These are phyloP conservation scores for Reticulascus tulasneorum DNA, from an alignment of 2,329 filamentous ascomycete species.

Conservation along the genomic window DNA sequence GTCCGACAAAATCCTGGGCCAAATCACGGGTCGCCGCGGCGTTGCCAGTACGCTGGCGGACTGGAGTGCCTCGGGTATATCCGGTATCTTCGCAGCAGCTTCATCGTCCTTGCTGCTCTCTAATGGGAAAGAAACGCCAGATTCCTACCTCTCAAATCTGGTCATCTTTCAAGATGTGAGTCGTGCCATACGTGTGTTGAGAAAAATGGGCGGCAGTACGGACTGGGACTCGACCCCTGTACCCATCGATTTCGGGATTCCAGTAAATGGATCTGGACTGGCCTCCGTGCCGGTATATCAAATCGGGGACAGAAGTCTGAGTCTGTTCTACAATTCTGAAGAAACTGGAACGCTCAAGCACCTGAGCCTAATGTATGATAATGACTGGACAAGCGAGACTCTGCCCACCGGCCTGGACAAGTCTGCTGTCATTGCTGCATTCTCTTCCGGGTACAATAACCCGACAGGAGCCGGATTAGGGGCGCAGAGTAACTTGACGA, in stretches of 20 bases:
- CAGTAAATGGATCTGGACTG: constrained; percentile 3
- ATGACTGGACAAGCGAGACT: constrained; percentile 5
- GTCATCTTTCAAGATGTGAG: constrained; percentile 10
- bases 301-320: constrained; percentile 3
- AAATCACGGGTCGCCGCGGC: constrained; percentile 4
- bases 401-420: constrained; percentile 4
- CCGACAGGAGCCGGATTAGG: too few relatives aligned
- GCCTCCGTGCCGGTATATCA: constrained; percentile 8
- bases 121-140: constrained; percentile 7
- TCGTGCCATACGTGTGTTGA: constrained; percentile 5
- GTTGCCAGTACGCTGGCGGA: background rate
- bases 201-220: constrained; percentile 3
- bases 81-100: constrained; percentile 3
- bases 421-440: constrained; percentile 6
- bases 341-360: constrained; percentile 2
- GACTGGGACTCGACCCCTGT: constrained; percentile 6
- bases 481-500: constrained; percentile 7
- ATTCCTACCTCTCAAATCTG: constrained; percentile 8
- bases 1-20: constrained; percentile 7
- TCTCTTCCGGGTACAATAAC: constrained; percentile 9
- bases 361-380: constrained; percentile 2
- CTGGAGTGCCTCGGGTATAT: constrained; percentile 11
- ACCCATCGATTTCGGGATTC: constrained; percentile 6
- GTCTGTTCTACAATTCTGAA: constrained; percentile 7
- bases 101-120: constrained; percentile 6